These are phyloP conservation scores for Skeletonema costatum DNA, from an alignment of 108 stramenopile species.

Conservation along the genomic window DNA sequence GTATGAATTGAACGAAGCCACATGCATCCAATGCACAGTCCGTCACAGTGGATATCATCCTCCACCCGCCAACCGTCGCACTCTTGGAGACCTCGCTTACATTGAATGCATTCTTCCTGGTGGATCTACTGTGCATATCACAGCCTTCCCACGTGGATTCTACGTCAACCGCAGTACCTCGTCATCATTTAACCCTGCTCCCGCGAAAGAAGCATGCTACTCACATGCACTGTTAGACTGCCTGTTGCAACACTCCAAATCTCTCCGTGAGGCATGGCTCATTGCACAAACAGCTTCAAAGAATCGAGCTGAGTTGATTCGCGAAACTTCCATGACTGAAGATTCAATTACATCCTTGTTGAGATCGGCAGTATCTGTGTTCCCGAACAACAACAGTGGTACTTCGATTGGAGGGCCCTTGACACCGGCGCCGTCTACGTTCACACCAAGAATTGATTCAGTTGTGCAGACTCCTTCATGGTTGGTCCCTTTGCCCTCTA, in stretches of 20 bases:
- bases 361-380: slow-evolving; percentile 26
- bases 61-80: slow-evolving; percentile 80
- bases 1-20: slow-evolving; percentile 58
- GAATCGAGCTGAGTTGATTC: slow-evolving; percentile 53
- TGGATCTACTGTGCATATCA: slow-evolving; percentile 63
- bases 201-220: slow-evolving; percentile 69
- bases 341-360: slow-evolving; percentile 34
- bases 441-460: slow-evolving; percentile 63
- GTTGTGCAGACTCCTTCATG: slow-evolving; percentile 71
- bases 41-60: slow-evolving; percentile 87
- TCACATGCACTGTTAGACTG: slow-evolving; percentile 83
- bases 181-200: slow-evolving; percentile 84
- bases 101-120: slow-evolving; percentile 73
- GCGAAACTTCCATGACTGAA: slow-evolving; percentile 6
- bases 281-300: slow-evolving; percentile 62
- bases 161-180: slow-evolving; percentile 83
- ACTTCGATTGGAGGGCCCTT: slow-evolving; percentile 40
- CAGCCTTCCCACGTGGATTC: slow-evolving; percentile 86
- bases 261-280: slow-evolving; percentile 53
- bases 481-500: slow-evolving; percentile 62
- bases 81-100: slow-evolving; percentile 94
- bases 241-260: slow-evolving; percentile 58
- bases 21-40: slow-evolving; percentile 52
- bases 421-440: slow-evolving; percentile 31
- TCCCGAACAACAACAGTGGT: slow-evolving; percentile 45